Base-by-base conservation (phyloP, 768 basidiomycete genomes). In the Trametopsis cervina region DNA sequence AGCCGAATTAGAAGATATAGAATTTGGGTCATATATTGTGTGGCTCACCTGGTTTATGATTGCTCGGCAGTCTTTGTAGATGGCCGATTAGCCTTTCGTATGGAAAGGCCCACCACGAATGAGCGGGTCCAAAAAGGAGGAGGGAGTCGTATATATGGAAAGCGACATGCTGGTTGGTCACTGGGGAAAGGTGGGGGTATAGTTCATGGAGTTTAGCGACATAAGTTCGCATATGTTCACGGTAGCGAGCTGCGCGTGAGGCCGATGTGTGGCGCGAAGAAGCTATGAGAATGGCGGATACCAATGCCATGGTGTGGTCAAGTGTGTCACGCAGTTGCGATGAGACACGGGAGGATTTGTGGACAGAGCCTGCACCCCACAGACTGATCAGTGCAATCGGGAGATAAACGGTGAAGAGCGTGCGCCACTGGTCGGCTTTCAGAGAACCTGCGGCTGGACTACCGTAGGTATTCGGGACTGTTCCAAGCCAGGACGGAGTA, bases 341-440 rank as follows among this genome's bases (percentile, higher is more conserved):
- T n/a, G n/a, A n/a, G n/a, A n/a, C n/a, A n/a, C n/a, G n/a, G n/a
- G n/a, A n/a, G n/a, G n/a, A n/a, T n/a, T n/a, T 40, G 18, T 21
- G 9, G 18, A 10, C n/a, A 40, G n/a, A n/a, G 15, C 35, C 33
- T 38, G 18, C 25, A 17, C 65, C 60, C 71, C 71, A 73, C 0
- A 72, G 56, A 2, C 64, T 57, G 17, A 61, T 55, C 2, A 73
- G 55, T 1, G 69, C 66, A n/a, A 68, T 55, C 2, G 65, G 65
- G 22, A 72, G 59, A 44, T 70, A 56, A 13, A 70, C 41, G 0
- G 59, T 57, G 17, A 65, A 62, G 6, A 69, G 49, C 0, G 57
- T 59, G 15, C 59, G 57, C 72, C 70, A 74, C 38, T 57, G 42
- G 27, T 57, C 58, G 2, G 60, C 60, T 9, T 47, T 60, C 17